Evolutionary conservation across 177 flowering plant species (phyloP).

Genomic region (Vitis hybrid): DNA sequence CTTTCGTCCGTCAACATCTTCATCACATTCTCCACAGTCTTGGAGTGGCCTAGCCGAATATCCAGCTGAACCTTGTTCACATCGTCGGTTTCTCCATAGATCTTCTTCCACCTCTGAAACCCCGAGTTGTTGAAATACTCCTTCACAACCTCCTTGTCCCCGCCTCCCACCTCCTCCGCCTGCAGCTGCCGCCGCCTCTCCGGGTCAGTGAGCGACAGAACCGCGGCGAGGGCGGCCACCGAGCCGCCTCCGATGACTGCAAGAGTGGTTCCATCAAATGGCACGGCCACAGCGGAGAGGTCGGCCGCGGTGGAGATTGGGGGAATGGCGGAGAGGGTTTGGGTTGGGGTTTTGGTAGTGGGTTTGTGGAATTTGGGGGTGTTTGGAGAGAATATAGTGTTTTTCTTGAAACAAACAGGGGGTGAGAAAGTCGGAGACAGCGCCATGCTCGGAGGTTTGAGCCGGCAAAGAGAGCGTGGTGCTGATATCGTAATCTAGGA

Average conservation of each 20-base stretch:
- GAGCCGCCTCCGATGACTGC: slow-evolving; percentile 83
- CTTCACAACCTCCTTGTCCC: slow-evolving; percentile 92
- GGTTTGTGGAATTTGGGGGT: slow-evolving; percentile 4
- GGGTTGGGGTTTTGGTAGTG: slow-evolving; percentile 15
- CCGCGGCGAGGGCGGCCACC: slow-evolving; percentile 78
- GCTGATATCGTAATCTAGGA: not conserved
- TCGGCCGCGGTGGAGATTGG: slow-evolving; percentile 40
- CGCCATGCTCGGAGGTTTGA: slow-evolving; percentile 38
- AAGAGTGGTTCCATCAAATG: slow-evolving; percentile 54
- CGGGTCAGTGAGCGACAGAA: slow-evolving; percentile 77
- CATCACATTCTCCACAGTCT: slow-evolving; percentile 83
- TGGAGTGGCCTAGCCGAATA: slow-evolving; percentile 75
- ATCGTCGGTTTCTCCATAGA: slow-evolving; percentile 93
- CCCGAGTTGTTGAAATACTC: slow-evolving; percentile 91
- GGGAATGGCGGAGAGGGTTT: slow-evolving; percentile 37
- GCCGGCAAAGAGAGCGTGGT: slow-evolving; percentile 14
- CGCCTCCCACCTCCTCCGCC: slow-evolving; percentile 96
- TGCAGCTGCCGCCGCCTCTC: slow-evolving; percentile 78
- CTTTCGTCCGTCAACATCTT: slow-evolving; percentile 78
- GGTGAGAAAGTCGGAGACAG: slow-evolving; percentile 35
- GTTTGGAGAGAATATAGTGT: slow-evolving; percentile 2
- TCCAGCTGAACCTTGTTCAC: slow-evolving; percentile 72
- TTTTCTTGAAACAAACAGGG: slow-evolving; percentile 27
- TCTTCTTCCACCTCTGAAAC: slow-evolving; percentile 93
- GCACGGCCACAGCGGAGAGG: slow-evolving; percentile 21